Evolutionary conservation across 2,329 filamentous ascomycete genomes (phyloP), one percentile per base, ranked within the genome.

Genomic region (Scedosporium dehoogii): DNA sequence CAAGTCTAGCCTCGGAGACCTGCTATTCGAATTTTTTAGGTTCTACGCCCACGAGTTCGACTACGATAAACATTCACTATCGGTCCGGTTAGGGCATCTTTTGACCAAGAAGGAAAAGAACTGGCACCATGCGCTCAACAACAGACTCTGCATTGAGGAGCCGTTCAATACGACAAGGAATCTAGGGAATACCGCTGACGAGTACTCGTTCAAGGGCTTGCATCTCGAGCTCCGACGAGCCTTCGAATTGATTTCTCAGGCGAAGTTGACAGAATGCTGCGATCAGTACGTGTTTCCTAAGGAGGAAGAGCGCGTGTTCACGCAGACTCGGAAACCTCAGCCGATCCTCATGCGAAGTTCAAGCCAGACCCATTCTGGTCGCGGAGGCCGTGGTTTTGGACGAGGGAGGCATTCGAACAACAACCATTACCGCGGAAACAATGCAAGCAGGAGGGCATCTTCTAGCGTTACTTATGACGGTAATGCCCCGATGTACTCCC

Each of bases 1-100:
- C 72, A 89, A 88, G 69, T 90, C 96, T 65, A 87, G 88, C 0
- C 73, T 94, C 29, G 93, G 92, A 3, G 85, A 92, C 65, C 81
- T 99, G n/a, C 78, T 99, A 1, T 99, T 97, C 69, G 85, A 92
- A 51, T 99, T 99, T 75, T 99, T 97, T 75, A 87, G 91, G 55
- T 92, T 93, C 69, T 99, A 97, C 70, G 93, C 90, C 1, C 88
- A 97, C 73, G 92, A 97, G 73, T 86, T 97, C 65, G 88, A 97
- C 71, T 97, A 94, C 70, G 89, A 92, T 68, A 90, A 88, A 65
- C 80, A 85, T 65, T 92, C 91, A 9, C 79, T 97, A 46, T 97
- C 94, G 1, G 88, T 99, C 59, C 86, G 92, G 23, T 83, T 89
- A 68, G 94, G 93, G 10, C 88, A 84, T 68, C 76, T 92, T 62